Base-by-base conservation (phyloP, 2,329 filamentous ascomycete species). In the Pyrenophora tritici-repentis region DNA sequence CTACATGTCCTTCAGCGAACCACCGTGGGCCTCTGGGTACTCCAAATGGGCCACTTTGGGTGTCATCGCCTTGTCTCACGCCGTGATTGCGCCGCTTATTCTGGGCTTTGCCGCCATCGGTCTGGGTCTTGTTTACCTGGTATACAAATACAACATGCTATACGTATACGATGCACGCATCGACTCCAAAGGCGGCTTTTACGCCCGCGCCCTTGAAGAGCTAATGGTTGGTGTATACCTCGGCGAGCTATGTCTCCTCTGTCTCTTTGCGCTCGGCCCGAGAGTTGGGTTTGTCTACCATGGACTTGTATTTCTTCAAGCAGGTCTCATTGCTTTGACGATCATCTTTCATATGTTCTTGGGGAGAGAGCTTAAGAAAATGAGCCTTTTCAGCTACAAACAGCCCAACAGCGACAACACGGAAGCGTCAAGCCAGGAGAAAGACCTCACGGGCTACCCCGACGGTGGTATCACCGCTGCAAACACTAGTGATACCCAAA, bases 71-170 rank as follows among this genome's bases (percentile, higher is more conserved):
- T 72, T 79, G 29, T 75, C 72, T 22, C 80, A 81, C 58, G 74
- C 77, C 4, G 76, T 75, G 59, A 79, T 81, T 46, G 78, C 78
- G 7, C 78, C 78, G 3, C 61, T 81, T 3, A 74, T 79, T 6
- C 65, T 80, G 1, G 75, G 75, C 32, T 80, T 81, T 55, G 73
- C 76, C 4, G 70, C 70, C 6, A 61, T 79, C 12, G 77, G 78
- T 13, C 66, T 80, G 22, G 62, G 59, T 26, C 68, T 80, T 6
- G 72, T 78, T 53, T 80, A 79, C 63, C 54, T 79, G 35, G 76
- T 74, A 43, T 80, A 76, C 64, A 74, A 76, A 14, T 80, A 81
- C 70, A 79, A 78, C 52, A 70, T 79, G 56, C 72, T 80, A 9
- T 81, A 78, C 59, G 76, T 78, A 10, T 77, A 77, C 61, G 76